Conservation (phyloP, 2,329 filamentous ascomycete genomes). For the Rugonectria rugulosa region DNA sequence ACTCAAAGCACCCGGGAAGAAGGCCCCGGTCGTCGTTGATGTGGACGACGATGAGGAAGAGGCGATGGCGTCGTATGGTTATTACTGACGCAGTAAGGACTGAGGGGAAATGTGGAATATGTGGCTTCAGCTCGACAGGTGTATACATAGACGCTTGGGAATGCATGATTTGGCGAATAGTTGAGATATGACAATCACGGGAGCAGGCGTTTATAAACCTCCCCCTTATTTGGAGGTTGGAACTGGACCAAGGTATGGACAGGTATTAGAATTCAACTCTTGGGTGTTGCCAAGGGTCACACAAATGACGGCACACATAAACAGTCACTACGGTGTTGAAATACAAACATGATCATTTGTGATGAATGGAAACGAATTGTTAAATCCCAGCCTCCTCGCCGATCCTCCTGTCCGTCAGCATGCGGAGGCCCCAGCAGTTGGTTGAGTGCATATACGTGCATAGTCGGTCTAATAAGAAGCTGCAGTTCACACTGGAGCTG, state of each 20-base stretch:
- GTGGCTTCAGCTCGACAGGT: constrained; percentile 4
- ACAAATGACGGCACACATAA: neutral
- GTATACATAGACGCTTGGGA: constrained; percentile 17
- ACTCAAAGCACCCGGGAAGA: constrained; percentile 26
- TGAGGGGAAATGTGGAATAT: neutral
- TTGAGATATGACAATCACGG: constrained; percentile 13
- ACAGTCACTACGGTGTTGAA: too few relatives aligned
- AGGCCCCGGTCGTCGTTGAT: constrained; percentile 35
- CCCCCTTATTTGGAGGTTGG: constrained; percentile 15
- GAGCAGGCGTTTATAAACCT: constrained; percentile 23
- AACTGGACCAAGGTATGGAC: constrained; percentile 13
- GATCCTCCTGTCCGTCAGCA: too few relatives aligned
- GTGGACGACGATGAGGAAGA: constrained; percentile 62
- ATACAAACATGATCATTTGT: too few relatives aligned
- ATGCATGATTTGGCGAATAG: constrained; percentile 18
- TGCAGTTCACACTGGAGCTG: too few relatives aligned
- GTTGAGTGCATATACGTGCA: too few relatives aligned
- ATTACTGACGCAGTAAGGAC: too few relatives aligned
- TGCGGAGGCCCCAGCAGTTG: too few relatives aligned
- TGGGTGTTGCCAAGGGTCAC: constrained; percentile 15
- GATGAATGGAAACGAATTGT: neutral
- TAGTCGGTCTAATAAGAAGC: too few relatives aligned
- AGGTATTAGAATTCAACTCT: constrained; percentile 27
- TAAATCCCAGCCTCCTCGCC: too few relatives aligned
- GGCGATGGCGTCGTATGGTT: constrained; percentile 53